These are phyloP conservation scores for Tetrapisispora nanseiensis DNA, from an alignment of 805 yeast species.

Conservation along the genomic window DNA sequence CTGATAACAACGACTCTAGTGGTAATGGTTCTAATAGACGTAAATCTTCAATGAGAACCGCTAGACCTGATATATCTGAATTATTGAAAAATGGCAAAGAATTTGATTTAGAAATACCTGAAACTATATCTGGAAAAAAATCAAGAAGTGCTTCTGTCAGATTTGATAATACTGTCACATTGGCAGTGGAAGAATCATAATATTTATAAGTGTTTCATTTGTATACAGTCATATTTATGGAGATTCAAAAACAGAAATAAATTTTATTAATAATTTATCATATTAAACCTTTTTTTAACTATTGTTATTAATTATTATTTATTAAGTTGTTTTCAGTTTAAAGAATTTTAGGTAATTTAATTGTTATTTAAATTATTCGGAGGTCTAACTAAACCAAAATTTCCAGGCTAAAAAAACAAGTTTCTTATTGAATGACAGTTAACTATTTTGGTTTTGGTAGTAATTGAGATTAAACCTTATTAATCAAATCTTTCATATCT, in stretches of 20 bases:
- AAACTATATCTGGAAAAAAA: constrained; percentile 16
- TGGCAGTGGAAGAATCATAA: constrained; percentile 37
- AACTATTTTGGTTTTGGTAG: neutral
- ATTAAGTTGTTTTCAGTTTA: no score
- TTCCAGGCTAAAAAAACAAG: no score
- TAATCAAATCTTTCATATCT: neutral
- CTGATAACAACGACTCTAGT: neutral
- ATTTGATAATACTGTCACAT: constrained; percentile 51
- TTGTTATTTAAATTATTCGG: no score
- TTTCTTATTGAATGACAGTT: no score
- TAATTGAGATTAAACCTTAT: no score
- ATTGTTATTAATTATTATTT: no score
- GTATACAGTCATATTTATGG: no score
- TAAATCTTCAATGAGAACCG: constrained; percentile 26
- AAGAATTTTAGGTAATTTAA: no score
- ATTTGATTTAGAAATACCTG: constrained; percentile 41
- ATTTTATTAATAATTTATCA: neutral
- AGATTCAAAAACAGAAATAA: no score
- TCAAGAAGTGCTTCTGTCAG: constrained; percentile 56
- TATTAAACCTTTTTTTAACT: no score
- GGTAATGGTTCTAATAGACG: constrained; percentile 8
- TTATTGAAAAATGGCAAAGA: constrained; percentile 38
- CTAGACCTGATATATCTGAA: constrained; percentile 36
- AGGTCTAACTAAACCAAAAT: no score
- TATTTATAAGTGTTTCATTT: no score